phyloP scores from a whole-genome alignment of 2,329 filamentous ascomycete genomes.

The Monosporascus sp. region DNA sequence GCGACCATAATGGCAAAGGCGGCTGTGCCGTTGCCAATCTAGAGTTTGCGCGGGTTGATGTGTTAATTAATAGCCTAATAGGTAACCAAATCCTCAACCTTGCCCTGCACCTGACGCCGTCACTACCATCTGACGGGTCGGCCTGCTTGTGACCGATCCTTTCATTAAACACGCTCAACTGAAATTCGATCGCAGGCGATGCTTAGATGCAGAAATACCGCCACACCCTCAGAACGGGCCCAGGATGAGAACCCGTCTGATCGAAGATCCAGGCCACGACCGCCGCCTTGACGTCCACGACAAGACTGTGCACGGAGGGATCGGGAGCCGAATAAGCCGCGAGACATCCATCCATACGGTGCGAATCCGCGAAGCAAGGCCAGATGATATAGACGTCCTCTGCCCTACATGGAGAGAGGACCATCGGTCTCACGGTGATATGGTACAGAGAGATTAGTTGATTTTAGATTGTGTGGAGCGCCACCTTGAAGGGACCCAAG shows the following conservation, averaged over 20 bases:
- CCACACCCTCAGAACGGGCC: too few relatives aligned
- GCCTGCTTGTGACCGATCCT: too few relatives aligned
- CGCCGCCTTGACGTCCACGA: too few relatives aligned
- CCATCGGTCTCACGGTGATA: neutral
- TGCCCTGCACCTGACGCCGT: too few relatives aligned
- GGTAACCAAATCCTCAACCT: neutral
- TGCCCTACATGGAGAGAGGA: neutral
- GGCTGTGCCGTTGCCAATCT: neutral
- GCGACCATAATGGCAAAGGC: neutral
- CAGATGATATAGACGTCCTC: neutral
- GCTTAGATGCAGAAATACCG: too few relatives aligned
- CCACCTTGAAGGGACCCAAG: neutral
- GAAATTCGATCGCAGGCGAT: too few relatives aligned
- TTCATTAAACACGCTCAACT: too few relatives aligned
- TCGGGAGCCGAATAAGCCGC: too few relatives aligned
- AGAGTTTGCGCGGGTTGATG: neutral
- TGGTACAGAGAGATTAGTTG: slow-evolving; percentile 1
- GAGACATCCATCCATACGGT: neutral
- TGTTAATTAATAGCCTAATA: neutral
- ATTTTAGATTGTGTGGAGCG: neutral
- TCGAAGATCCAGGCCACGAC: too few relatives aligned
- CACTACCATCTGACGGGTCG: too few relatives aligned
- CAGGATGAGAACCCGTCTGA: too few relatives aligned
- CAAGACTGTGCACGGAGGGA: too few relatives aligned
- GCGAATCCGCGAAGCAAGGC: neutral